Evolutionary conservation across 306 rosid genomes (phyloP), one percentile per base, ranked within the genome.

Genomic region (Quercus mongolica): DNA sequence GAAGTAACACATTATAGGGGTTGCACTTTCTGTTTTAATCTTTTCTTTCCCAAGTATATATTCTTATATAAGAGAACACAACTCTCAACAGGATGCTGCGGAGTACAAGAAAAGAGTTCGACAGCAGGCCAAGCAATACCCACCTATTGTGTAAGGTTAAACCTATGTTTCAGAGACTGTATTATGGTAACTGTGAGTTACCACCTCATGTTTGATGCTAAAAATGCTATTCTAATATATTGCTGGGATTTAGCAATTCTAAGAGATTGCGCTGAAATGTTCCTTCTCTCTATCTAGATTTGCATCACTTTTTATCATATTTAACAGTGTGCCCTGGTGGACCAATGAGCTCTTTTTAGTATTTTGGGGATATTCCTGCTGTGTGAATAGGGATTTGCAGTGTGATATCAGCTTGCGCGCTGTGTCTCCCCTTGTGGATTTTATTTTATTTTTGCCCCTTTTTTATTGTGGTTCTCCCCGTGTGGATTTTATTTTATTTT

Each of bases 81-180:
- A 78, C 31, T 68, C 80, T 61, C 8, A 82, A 86, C 91, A 94
- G 99, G 99, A 94, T 82, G 86, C 88, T 2, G 69, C 74, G 1
- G 97, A 94, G 88, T 94, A 94, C 68, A 94, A 89, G 87, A 90
- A 81, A 88, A 86, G 97, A 77, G 97, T 94, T 61, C 87, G 94
- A 72, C 97, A 82, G 85, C 97, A 94, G 89, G 89, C 99, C 44
- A 94, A 90, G 90, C 97, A 90, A 79, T 94, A 90, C 81, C 97
- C 97, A 46, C 83, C 97, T 74, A 78, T 94, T 70, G 87, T 94
- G 83, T 94, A 81, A 86, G 74, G 84, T 80, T 74, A 74, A 79
- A 28, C 76, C 72, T 64, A 84, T 74, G 52, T 80, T 44, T 31
- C 69, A 77, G 79, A 82, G 74, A 80, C 68, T 80, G 15, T 74